Percentiles rank a stretch among this genome's conserved stretches.
phyloP scores from a whole-genome alignment of 345 rosid genomes.

The Bruguiera sexangula region DNA sequence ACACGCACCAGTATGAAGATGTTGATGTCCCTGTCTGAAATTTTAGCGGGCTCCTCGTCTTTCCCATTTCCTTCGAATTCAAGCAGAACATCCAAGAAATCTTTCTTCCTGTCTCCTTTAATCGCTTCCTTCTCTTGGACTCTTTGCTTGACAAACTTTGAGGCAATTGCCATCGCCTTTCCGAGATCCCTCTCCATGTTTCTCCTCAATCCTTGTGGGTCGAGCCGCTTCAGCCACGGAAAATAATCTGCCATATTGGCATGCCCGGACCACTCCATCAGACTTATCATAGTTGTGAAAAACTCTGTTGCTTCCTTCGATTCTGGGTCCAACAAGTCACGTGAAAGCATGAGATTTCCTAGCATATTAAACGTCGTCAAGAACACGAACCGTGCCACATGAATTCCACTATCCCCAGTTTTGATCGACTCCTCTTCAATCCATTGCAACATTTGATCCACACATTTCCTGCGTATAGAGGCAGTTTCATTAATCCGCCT shows the following conservation, averaged over 20 bases:
- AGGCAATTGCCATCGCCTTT: conserved; percentile 44
- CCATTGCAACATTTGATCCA: conserved; percentile 45
- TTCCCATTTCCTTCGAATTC: conserved; percentile 45
- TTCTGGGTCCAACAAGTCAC: conserved; percentile 41
- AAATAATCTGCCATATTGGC: conserved; percentile 41
- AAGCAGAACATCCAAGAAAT: conserved; percentile 54
- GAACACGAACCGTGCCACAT: conserved; percentile 41
- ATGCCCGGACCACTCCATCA: conserved; percentile 38
- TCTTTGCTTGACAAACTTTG: conserved; percentile 38
- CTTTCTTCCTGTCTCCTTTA: conserved; percentile 20
- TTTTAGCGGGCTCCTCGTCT: conserved; percentile 43
- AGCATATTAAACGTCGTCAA: conserved; percentile 42
- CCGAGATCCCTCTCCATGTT: conserved; percentile 48
- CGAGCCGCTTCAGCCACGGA: conserved; percentile 45
- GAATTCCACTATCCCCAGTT: conserved; percentile 15
- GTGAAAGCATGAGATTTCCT: conserved; percentile 56
- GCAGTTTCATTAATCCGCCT: conserved; percentile 42
- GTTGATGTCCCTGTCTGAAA: conserved; percentile 34
- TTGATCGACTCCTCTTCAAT: conserved; percentile 33
- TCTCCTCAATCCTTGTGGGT: conserved; percentile 51
- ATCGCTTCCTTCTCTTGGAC: conserved; percentile 16
- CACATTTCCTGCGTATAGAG: conserved; percentile 36
- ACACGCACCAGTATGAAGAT: conserved; percentile 44
- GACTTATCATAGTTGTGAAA: conserved; percentile 27
- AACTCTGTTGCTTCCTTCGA: conserved; percentile 33